Evolutionary conservation across 345 rosid species (phyloP).

Genomic region (Sisymbrium irio): DNA sequence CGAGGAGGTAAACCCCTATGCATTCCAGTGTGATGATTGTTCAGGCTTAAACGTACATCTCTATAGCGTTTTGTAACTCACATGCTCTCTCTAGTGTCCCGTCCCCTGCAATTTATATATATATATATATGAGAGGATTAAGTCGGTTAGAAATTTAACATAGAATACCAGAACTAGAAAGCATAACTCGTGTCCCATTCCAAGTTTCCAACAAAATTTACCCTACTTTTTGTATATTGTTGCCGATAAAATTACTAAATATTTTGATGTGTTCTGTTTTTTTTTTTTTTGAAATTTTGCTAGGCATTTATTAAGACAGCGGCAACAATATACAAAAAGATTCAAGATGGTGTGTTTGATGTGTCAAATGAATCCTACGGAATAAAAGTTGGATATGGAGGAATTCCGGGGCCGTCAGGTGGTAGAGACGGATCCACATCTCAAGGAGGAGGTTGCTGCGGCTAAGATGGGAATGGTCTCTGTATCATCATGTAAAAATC

Average conservation of each 20-base stretch:
- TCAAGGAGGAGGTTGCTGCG: conserved; percentile 90
- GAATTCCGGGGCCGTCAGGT: conserved; percentile 93
- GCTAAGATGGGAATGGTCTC: conserved; percentile 39
- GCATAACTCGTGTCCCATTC: background rate
- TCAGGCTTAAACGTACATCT: background rate
- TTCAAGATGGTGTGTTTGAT: conserved; percentile 97
- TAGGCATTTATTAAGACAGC: conserved; percentile 97
- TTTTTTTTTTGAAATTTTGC: conserved; percentile 11
- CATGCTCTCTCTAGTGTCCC: conserved; percentile 6
- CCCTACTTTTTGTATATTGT: background rate
- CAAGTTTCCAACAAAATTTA: background rate
- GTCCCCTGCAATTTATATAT: background rate
- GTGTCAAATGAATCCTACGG: conserved; percentile 97
- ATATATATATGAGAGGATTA: background rate
- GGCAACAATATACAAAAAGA: conserved; percentile 91
- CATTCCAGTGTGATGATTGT: background rate
- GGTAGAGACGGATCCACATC: conserved; percentile 80
- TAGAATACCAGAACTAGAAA: background rate
- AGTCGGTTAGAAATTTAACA: background rate
- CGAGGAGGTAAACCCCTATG: conserved; percentile 58
- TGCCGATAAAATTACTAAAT: background rate
- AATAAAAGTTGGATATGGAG: conserved; percentile 95
- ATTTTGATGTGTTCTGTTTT: background rate
- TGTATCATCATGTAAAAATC: conserved; percentile 16
- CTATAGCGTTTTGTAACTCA: background rate